Percentiles rank a stretch among this genome's conserved stretches.
These are phyloP conservation scores for Saccharomycopsis olivae DNA, from an alignment of 805 yeast genomes.

Conservation along the genomic window DNA sequence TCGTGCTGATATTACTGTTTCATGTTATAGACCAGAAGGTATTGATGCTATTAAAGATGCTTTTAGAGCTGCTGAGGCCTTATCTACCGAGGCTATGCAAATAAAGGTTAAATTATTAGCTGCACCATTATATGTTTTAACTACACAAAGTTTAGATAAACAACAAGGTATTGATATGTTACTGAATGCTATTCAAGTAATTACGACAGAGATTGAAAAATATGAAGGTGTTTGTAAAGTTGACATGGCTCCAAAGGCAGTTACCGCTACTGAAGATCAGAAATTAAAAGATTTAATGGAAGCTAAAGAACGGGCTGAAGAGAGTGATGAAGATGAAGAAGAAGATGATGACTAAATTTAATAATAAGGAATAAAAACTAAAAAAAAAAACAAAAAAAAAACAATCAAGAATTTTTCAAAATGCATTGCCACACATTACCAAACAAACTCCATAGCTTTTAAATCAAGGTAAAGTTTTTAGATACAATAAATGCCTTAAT, in stretches of 20 bases:
- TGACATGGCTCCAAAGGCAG: conserved; percentile 99
- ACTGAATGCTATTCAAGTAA: no score
- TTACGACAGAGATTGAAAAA: conserved; percentile 55
- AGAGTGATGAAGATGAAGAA: conserved; percentile 56
- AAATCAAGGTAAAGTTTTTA: no score
- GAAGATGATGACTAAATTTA: no score
- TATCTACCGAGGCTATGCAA: conserved; percentile 75
- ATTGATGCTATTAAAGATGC: conserved; percentile 93
- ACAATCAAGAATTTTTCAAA: no score
- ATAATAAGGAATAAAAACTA: no score
- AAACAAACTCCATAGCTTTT: no score
- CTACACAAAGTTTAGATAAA: conserved; percentile 89
- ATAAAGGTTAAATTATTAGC: conserved; percentile 93
- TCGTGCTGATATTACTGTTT: conserved; percentile 97
- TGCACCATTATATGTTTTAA: conserved; percentile 90
- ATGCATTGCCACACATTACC: no score
- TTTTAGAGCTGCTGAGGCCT: conserved; percentile 72
- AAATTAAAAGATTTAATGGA: conserved; percentile 92
- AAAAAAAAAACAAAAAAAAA: no score
- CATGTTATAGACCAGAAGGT: conserved; percentile 96
- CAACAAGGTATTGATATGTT: conserved; percentile 74
- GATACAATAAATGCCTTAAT: no score
- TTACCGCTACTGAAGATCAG: conserved; percentile 45
- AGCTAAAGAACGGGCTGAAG: no score
- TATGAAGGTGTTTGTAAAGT: no score